A percentile compares a stretch with the other conserved stretches of the same genome.
These are phyloP conservation scores for Westerdykella sp. DNA, from an alignment of 2,329 filamentous ascomycete genomes.

Conservation along the genomic window DNA sequence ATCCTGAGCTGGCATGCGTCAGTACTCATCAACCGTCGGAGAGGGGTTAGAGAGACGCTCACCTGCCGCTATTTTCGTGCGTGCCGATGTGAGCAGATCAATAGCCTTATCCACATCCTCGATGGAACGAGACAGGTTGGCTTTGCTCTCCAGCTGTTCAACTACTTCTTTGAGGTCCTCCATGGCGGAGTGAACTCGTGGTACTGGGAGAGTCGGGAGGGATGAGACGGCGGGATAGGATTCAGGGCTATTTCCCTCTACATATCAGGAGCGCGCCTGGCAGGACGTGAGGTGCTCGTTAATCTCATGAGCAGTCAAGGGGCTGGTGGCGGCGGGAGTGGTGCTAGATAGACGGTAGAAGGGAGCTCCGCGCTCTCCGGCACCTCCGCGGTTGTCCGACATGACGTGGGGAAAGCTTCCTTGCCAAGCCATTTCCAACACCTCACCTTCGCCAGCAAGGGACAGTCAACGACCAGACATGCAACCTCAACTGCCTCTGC, in stretches of 20 bases:
- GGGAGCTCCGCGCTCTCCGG: too few relatives aligned
- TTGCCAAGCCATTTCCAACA: too few relatives aligned
- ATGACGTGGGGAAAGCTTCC: too few relatives aligned
- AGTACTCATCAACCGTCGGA: background rate
- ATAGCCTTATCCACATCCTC: slow-evolving; percentile 79
- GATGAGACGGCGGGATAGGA: too few relatives aligned
- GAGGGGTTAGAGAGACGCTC: slow-evolving; percentile 2
- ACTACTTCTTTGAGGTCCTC: slow-evolving; percentile 68
- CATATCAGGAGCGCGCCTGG: too few relatives aligned
- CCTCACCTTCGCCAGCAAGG: background rate
- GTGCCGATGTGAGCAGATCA: slow-evolving; percentile 64
- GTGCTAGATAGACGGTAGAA: background rate
- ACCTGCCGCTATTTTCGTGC: slow-evolving; percentile 66
- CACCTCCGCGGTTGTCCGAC: too few relatives aligned
- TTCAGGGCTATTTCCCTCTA: too few relatives aligned
- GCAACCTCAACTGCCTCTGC: slow-evolving; percentile 4
- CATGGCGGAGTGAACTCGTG: slow-evolving; percentile 40
- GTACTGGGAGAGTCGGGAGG: too few relatives aligned
- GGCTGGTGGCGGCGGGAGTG: too few relatives aligned
- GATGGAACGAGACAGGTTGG: slow-evolving; percentile 64
- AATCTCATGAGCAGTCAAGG: too few relatives aligned
- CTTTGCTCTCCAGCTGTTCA: slow-evolving; percentile 61
- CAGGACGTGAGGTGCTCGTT: too few relatives aligned
- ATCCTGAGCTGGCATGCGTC: slow-evolving; percentile 40
- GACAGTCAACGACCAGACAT: slow-evolving; percentile 12